phyloP scores from a whole-genome alignment of 2,329 filamentous ascomycete species.

The Sphaerulina musiva region DNA sequence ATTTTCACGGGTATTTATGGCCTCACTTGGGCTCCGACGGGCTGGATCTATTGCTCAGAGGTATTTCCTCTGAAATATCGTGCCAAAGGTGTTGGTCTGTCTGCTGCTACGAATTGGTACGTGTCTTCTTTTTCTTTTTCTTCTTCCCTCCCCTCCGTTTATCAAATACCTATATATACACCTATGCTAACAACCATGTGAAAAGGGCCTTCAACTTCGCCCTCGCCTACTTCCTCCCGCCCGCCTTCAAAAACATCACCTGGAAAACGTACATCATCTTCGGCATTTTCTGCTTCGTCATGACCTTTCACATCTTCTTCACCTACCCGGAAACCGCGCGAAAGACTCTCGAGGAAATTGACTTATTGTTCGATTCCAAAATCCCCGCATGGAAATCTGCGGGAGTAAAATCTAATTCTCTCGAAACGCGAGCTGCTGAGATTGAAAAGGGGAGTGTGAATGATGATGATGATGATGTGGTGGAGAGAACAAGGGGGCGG shows the following conservation, averaged over 20 bases:
- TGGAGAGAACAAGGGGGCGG: not conserved
- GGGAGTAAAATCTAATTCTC: slow-evolving; percentile 18
- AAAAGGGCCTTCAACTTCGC: slow-evolving; percentile 35
- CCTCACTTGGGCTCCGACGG: slow-evolving; percentile 56
- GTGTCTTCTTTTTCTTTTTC: not conserved
- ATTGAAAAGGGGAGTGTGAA: slow-evolving; percentile 8
- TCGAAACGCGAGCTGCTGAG: slow-evolving; percentile 12
- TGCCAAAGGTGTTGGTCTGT: slow-evolving; percentile 53
- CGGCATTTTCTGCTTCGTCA: slow-evolving; percentile 57
- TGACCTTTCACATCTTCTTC: slow-evolving; percentile 43
- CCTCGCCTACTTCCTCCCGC: slow-evolving; percentile 53
- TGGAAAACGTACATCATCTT: slow-evolving; percentile 63
- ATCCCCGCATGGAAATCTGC: slow-evolving; percentile 28
- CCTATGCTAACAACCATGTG: not conserved
- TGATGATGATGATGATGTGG: not conserved
- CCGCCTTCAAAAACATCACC: slow-evolving; percentile 52
- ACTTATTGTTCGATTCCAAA: slow-evolving; percentile 31
- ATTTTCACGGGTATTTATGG: slow-evolving; percentile 58
- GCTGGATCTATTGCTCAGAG: slow-evolving; percentile 60
- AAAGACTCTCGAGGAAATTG: slow-evolving; percentile 36
- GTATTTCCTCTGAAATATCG: slow-evolving; percentile 57
- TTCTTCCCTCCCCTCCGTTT: slow-evolving; percentile 20
- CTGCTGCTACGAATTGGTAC: slow-evolving; percentile 48
- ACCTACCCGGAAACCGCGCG: slow-evolving; percentile 36
- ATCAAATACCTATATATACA: too few relatives aligned